Evolutionary conservation across 2,329 filamentous ascomycete species (phyloP).

Genomic region (Hymenoscyphus albidus): DNA sequence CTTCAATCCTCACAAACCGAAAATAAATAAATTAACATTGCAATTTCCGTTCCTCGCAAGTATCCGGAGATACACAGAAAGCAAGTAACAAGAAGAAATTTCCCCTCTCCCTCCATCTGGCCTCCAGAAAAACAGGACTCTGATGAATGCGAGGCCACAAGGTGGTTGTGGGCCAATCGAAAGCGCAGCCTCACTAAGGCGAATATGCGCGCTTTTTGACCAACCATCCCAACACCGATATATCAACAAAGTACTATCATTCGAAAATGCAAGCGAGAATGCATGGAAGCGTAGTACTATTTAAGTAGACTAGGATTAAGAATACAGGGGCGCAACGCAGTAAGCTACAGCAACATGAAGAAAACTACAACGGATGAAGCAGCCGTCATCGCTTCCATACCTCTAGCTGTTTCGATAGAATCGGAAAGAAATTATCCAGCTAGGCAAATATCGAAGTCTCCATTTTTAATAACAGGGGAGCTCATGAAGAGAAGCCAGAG

Average conservation of each 20-base stretch:
- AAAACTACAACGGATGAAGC: neutral
- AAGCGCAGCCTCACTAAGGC: neutral
- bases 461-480: neutral
- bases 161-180: neutral
- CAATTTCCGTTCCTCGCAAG: neutral
- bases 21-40: neutral
- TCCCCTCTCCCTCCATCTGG: neutral
- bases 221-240: neutral
- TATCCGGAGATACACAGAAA: neutral
- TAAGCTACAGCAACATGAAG: neutral
- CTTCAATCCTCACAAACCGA: neutral
- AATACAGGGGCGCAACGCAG: neutral
- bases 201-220: neutral
- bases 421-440: neutral
- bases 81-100: neutral
- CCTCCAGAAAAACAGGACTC: neutral
- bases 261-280: neutral
- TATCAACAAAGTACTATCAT: neutral
- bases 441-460: neutral
- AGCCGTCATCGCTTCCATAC: neutral
- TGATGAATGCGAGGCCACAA: neutral
- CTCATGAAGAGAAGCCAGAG: neutral
- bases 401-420: neutral
- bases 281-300: neutral
- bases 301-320: neutral